Base-by-base conservation (phyloP, 164 flowering plant species). In the Nelumbo lutea region DNA sequence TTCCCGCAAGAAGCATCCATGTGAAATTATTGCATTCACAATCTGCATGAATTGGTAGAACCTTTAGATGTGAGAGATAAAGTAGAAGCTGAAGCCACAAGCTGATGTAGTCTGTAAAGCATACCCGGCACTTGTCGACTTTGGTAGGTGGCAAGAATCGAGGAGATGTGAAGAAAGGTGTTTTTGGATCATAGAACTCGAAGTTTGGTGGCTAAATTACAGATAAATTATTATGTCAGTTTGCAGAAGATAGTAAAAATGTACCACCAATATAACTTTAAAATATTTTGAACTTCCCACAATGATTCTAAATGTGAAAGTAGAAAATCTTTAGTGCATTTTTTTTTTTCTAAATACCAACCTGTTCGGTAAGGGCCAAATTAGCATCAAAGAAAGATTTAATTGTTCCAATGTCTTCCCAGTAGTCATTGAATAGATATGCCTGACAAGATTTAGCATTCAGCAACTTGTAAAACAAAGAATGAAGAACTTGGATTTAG, bases 371-470 rank as follows among this genome's bases (percentile, higher is more conserved):
- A 50, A 95, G 96, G 73, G 97, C 97, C 81, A 95, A 82, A 74
- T 95, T 95, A 40, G 99, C 87, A 64, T 92, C 90, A 65, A 88
- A 90, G 78, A 95, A 90, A 10, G 98, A 89, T 78, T 86, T 81
- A 46, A 95, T 74, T 3, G 96, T 90, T 77, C 99, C 99, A 76
- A 95, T 95, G 73, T 95, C 98, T 77, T 95, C 99, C 99, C 99
- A 95, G 77, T 95, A 92, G 73, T 95, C 99, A 62, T 80, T 87
- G 74, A 92, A 95, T 47, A 95, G 73, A 80, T 87, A 92, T 65
- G 98, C 98, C 98, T 95, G 86, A 55, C 9, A 74, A 72, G 3
- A 66, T 68, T 57, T 5, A 15, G 6, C 15, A 52, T 64, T 68
- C 40, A 45, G 46, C 11, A 53, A 39, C 11, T 60, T 63, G 53